Conservation (phyloP, 768 basidiomycete genomes). For the Amanita thiersii region DNA sequence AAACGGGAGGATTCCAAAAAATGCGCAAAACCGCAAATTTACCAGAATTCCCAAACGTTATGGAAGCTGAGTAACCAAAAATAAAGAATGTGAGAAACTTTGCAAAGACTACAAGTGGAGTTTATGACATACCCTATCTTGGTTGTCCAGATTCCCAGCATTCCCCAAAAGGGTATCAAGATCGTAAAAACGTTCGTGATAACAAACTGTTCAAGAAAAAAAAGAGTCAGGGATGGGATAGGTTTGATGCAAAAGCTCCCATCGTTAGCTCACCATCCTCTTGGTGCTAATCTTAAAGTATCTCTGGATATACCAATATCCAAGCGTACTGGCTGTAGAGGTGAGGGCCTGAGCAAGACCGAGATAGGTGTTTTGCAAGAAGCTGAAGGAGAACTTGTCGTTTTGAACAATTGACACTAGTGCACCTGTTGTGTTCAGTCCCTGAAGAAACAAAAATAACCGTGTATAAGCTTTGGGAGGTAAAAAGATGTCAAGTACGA, state of each 20-base stretch:
- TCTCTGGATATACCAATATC: conserved; percentile 78
- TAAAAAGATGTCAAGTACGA: background rate
- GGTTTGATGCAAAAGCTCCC: background rate
- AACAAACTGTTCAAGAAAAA: conserved; percentile 40
- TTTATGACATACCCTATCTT: conserved; percentile 62
- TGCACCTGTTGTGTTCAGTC: conserved; percentile 73
- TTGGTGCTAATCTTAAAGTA: conserved; percentile 77
- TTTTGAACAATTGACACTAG: conserved; percentile 74
- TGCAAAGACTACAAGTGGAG: background rate
- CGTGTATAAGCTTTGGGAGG: background rate
- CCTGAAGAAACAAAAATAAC: conserved; percentile 31
- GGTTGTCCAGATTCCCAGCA: conserved; percentile 77
- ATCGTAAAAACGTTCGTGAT: conserved; percentile 73
- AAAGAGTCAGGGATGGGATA: background rate
- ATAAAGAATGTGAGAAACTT: conserved; percentile 4
- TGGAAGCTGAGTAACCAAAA: conserved; percentile 61
- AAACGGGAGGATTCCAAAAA: background rate
- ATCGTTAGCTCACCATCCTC: conserved; percentile 50
- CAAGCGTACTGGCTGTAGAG: conserved; percentile 63
- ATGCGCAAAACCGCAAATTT: conserved; percentile 7
- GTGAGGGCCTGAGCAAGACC: conserved; percentile 71
- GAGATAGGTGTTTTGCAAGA: conserved; percentile 74
- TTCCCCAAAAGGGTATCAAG: conserved; percentile 78
- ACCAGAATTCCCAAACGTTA: conserved; percentile 87
- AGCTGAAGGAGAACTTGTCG: conserved; percentile 73